Conservation (phyloP, 345 rosid species). For the Adansonia digitata region DNA sequence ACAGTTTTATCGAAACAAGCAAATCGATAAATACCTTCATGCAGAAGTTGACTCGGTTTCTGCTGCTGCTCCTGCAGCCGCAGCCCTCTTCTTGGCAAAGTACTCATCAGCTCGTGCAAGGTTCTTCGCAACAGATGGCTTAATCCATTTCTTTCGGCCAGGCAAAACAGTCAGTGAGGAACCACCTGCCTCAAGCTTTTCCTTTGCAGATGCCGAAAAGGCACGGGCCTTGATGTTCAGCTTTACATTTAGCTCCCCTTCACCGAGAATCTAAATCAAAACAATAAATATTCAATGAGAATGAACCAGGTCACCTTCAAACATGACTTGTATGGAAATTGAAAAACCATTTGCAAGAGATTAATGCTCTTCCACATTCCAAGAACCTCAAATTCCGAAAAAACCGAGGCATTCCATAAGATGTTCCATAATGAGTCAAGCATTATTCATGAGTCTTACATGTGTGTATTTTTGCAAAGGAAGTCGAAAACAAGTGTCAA, state of each 20-base stretch:
- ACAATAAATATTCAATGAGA: background rate
- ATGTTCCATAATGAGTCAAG: background rate
- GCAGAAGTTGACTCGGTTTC: slow-evolving; percentile 41
- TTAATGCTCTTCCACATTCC: too few species aligned
- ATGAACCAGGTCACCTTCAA: too few species aligned
- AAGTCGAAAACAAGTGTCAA: background rate
- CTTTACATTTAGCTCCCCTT: slow-evolving; percentile 70
- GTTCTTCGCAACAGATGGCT: slow-evolving; percentile 80
- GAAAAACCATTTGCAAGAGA: too few species aligned
- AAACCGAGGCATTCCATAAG: too few species aligned
- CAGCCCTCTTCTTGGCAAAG: slow-evolving; percentile 84
- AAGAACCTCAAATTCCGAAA: too few species aligned
- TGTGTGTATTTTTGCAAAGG: background rate
- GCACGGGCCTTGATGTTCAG: slow-evolving; percentile 77
- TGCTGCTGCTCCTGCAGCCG: slow-evolving; percentile 45
- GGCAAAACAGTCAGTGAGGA: slow-evolving; percentile 72
- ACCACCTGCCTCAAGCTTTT: slow-evolving; percentile 79
- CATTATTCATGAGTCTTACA: background rate
- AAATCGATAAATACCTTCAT: background rate
- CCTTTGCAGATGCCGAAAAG: slow-evolving; percentile 70
- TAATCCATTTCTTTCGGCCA: slow-evolving; percentile 91
- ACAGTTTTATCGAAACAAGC: background rate
- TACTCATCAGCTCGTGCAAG: slow-evolving; percentile 78
- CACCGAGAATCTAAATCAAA: slow-evolving; percentile 61
- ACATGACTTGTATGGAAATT: background rate